Evolutionary conservation across 768 basidiomycete species (phyloP).

Genomic region (Psilocybe sp.): DNA sequence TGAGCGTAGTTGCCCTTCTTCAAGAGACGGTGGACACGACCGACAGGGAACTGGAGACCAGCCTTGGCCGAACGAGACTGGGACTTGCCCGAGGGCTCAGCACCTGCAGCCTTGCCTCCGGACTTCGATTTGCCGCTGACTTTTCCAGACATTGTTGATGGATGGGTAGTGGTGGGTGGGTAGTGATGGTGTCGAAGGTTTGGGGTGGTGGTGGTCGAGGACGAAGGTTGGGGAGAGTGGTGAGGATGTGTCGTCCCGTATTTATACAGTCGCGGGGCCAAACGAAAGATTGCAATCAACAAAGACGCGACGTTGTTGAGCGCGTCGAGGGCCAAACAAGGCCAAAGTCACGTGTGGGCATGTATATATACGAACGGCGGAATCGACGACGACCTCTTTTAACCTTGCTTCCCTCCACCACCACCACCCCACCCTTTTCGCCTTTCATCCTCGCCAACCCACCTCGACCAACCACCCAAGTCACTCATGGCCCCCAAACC

Average conservation of each 20-base stretch:
- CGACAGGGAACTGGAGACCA: constrained; percentile 85
- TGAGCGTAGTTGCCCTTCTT: constrained; percentile 90
- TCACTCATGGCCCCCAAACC: constrained; percentile 75
- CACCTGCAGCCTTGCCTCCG: constrained; percentile 48
- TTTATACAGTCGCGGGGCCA: constrained; percentile 30
- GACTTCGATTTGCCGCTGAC: constrained; percentile 17
- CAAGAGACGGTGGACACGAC: constrained; percentile 89
- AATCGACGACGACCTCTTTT: too few relatives aligned
- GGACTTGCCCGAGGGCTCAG: constrained; percentile 67
- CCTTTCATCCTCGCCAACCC: constrained; percentile 98
- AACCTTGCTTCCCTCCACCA: constrained; percentile 67
- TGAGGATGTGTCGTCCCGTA: constrained; percentile 20
- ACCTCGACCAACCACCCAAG: constrained; percentile 64
- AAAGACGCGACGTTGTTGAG: constrained; percentile 24
- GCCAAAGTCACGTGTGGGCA: constrained; percentile 40
- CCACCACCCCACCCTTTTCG: constrained; percentile 95
- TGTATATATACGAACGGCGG: constrained; percentile 33
- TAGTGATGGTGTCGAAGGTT: constrained; percentile 14
- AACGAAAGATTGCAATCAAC: constrained; percentile 4
- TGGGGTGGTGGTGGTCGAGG: constrained; percentile 15
- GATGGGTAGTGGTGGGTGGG: constrained; percentile 16
- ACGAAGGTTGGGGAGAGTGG: constrained; percentile 16
- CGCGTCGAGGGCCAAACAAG: constrained; percentile 36
- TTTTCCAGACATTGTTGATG: constrained; percentile 42
- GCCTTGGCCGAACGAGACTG: constrained; percentile 77